Evolutionary conservation across 129 eudicot species (phyloP).

Genomic region (Flaveria linearis): DNA sequence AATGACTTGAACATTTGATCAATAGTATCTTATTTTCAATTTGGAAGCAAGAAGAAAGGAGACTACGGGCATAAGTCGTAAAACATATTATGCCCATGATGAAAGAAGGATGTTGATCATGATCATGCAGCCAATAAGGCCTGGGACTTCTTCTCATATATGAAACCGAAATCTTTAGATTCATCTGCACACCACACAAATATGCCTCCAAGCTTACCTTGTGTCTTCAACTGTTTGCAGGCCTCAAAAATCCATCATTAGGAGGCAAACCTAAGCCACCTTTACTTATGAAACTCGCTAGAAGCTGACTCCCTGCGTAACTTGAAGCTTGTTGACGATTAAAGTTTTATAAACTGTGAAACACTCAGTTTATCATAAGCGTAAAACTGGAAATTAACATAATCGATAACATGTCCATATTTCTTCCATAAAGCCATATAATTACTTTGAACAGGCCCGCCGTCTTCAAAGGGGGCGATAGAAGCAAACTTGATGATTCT

Average conservation of each 20-base stretch:
- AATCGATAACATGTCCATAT: slow-evolving; percentile 56
- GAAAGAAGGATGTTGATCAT: slow-evolving; percentile 20
- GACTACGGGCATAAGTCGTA: slow-evolving; percentile 10
- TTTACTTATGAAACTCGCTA: slow-evolving; percentile 47
- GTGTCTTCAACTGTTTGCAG: slow-evolving; percentile 34
- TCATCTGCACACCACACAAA: slow-evolving; percentile 58
- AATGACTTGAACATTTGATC: background rate
- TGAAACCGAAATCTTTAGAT: slow-evolving; percentile 29
- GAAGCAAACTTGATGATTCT: slow-evolving; percentile 48
- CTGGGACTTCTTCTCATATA: slow-evolving; percentile 28
- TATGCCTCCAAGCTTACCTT: slow-evolving; percentile 43
- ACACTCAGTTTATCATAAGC: slow-evolving; percentile 45
- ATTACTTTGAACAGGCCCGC: slow-evolving; percentile 41
- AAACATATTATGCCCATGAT: slow-evolving; percentile 24
- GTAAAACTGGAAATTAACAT: slow-evolving; percentile 61
- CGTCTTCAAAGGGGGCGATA: slow-evolving; percentile 56
- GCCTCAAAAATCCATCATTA: slow-evolving; percentile 41
- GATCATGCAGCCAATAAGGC: slow-evolving; percentile 37
- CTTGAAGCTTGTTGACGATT: slow-evolving; percentile 27
- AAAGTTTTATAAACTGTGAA: slow-evolving; percentile 33
- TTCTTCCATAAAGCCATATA: slow-evolving; percentile 54
- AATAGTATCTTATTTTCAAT: slow-evolving; percentile 4
- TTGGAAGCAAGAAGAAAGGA: slow-evolving; percentile 2
- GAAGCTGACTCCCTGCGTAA: slow-evolving; percentile 41
- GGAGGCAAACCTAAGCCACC: slow-evolving; percentile 42